A percentile compares a stretch with the other conserved stretches of the same genome.
Evolutionary conservation across 305 asterid species (phyloP).

Genomic region (Galium porrigens): DNA sequence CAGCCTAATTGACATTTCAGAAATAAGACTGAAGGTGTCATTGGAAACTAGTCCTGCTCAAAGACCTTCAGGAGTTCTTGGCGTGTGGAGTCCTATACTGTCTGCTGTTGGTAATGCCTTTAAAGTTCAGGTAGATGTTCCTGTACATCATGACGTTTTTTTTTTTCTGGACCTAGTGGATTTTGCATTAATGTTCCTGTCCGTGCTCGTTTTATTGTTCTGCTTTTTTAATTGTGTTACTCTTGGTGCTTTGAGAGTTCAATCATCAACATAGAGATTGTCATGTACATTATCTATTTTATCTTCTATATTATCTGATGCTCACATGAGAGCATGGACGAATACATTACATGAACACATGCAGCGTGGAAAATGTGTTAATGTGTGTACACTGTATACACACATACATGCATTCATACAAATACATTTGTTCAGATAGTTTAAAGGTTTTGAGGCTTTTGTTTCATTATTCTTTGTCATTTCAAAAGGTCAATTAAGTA

Average conservation of each 20-base stretch:
- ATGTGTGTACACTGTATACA: too few relatives aligned
- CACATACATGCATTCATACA: too few relatives aligned
- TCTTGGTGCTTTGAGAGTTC: neutral
- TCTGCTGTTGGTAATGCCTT: slow-evolving; percentile 96
- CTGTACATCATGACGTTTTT: slow-evolving; percentile 1
- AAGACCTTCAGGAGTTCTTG: slow-evolving; percentile 84
- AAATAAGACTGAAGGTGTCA: slow-evolving; percentile 68
- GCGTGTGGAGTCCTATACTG: slow-evolving; percentile 93
- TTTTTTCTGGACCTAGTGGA: neutral
- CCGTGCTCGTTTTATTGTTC: neutral
- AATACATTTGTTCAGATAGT: neutral
- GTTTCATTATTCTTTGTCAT: neutral
- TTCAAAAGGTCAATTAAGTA: neutral
- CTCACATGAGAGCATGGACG: neutral
- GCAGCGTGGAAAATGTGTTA: neutral
- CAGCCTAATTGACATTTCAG: slow-evolving; percentile 94
- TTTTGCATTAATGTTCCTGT: neutral
- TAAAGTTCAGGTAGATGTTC: slow-evolving; percentile 57
- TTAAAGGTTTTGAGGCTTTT: neutral
- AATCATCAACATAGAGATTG: neutral
- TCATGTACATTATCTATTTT: neutral
- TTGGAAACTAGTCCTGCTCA: slow-evolving; percentile 88
- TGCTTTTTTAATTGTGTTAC: neutral
- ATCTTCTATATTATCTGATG: neutral
- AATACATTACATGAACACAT: neutral